Conservation (phyloP, 345 rosid species). For the Leavenworthia alabamica region DNA sequence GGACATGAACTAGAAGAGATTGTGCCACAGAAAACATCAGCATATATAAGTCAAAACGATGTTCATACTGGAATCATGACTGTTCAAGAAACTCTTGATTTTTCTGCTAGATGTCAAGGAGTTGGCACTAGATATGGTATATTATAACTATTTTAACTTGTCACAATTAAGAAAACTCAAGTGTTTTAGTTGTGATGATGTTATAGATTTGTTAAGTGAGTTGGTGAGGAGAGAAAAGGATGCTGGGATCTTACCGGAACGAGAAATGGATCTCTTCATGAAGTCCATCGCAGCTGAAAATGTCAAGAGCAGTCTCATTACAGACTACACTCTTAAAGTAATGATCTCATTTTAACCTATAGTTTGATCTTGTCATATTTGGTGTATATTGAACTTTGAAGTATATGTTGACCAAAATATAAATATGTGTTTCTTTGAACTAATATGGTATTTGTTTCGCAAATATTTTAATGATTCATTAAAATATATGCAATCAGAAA, state of each 20-base stretch:
- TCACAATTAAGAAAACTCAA: background rate
- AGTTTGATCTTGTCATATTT: background rate
- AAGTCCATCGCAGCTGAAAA: constrained; percentile 80
- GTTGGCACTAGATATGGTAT: constrained; percentile 86
- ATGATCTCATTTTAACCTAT: constrained; percentile 4
- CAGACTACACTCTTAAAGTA: constrained; percentile 90
- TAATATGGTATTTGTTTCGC: background rate
- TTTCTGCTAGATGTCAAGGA: constrained; percentile 92
- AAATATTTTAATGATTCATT: background rate
- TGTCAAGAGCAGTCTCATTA: constrained; percentile 68
- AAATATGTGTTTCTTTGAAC: background rate
- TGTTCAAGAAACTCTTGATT: constrained; percentile 85
- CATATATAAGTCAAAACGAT: constrained; percentile 89
- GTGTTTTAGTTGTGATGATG: background rate
- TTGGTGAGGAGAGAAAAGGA: constrained; percentile 74
- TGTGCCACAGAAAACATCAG: constrained; percentile 81
- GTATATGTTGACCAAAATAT: background rate
- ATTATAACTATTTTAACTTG: background rate
- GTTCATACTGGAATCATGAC: constrained; percentile 87
- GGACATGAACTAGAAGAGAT: constrained; percentile 60
- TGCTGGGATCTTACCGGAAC: constrained; percentile 71
- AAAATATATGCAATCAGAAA: background rate
- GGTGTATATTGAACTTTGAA: too few relatives aligned
- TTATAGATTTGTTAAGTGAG: constrained; percentile 61
- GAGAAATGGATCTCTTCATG: constrained; percentile 88